These are phyloP conservation scores for Penicillium silybi DNA, from an alignment of 495 filamentous ascomycete genomes.

Conservation along the genomic window DNA sequence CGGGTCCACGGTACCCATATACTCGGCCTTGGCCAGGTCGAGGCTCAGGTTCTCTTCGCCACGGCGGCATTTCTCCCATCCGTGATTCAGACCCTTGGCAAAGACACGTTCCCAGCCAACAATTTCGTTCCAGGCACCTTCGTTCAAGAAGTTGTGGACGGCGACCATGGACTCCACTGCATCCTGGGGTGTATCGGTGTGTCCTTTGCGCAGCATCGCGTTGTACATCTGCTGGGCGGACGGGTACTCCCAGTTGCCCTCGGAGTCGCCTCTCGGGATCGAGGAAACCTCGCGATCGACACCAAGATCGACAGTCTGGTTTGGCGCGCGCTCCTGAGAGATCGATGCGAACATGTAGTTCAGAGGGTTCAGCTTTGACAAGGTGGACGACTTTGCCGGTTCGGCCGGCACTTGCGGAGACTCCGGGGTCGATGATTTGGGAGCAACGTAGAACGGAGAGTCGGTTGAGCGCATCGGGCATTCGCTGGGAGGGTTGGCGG, in stretches of 20 bases:
- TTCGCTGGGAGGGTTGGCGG: conserved; percentile 40
- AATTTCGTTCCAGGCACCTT: conserved; percentile 94
- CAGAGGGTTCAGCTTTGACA: conserved; percentile 81
- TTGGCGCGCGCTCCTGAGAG: conserved; percentile 68
- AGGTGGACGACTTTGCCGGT: conserved; percentile 36
- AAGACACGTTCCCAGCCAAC: conserved; percentile 88
- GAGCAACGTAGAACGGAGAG: conserved; percentile 37
- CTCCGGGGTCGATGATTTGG: conserved; percentile 22
- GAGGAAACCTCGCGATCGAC: conserved; percentile 75
- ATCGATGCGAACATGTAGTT: conserved; percentile 94
- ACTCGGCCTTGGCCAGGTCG: conserved; percentile 37
- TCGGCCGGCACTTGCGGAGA: conserved; percentile 24
- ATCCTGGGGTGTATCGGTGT: conserved; percentile 87
- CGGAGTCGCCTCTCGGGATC: conserved; percentile 73
- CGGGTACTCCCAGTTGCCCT: conserved; percentile 92
- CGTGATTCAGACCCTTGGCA: conserved; percentile 59
- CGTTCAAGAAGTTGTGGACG: conserved; percentile 96
- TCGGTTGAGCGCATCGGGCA: conserved; percentile 52
- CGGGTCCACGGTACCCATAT: conserved; percentile 35
- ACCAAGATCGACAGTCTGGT: conserved; percentile 69
- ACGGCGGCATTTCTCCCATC: conserved; percentile 69
- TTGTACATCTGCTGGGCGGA: conserved; percentile 99
- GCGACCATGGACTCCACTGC: conserved; percentile 97
- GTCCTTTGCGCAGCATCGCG: conserved; percentile 89
- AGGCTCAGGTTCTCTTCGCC: conserved; percentile 62